Evolutionary conservation across 805 yeast genomes (phyloP), one percentile per base, ranked within the genome.

Genomic region (Saccharomycopsis fibuligera): DNA sequence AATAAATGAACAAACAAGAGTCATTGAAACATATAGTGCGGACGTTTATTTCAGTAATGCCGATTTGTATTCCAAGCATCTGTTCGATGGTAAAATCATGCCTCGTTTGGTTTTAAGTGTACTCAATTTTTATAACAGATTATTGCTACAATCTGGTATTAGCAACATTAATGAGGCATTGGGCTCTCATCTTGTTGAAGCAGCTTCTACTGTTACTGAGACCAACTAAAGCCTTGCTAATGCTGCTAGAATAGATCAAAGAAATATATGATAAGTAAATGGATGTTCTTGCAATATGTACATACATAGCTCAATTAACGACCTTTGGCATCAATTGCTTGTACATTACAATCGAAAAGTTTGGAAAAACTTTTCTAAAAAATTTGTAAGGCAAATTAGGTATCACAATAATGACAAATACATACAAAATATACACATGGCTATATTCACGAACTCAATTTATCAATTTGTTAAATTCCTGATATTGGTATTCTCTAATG

Each of bases 401-500:
- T n/a, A n/a, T n/a, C n/a, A n/a, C n/a, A n/a, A n/a, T n/a, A n/a
- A n/a, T n/a, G n/a, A n/a, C n/a, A n/a, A n/a, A n/a, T 41, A 29
- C 21, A 41, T 41, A 41, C 10, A 27, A 16, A 5, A 29, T 21
- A 30, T 27, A 29, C 10, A 41, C 17, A 29, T 25, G 27, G 25
- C 23, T n/a, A n/a, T n/a, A n/a, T n/a, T 38, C 27, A 38, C 16
- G 25, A 38, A 35, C 10, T 35, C 14, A 37, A 5, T 41, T 19
- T 17, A 35, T 24, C 25, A 35, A 36, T 16, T 31, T 36, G n/a
- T 23, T 39, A 35, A 45, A 46, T 27, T 52, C 55, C 5, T 33
- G 24, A 24, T 17, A 23, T 25, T 46, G 45, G 23, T 16, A 12
- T 31, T 57, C 97, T 75, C 43, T 86, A 63, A 49, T 83, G 82